phyloP scores from a whole-genome alignment of 2,329 filamentous ascomycete species.

The Albophoma yamanashiensis region DNA sequence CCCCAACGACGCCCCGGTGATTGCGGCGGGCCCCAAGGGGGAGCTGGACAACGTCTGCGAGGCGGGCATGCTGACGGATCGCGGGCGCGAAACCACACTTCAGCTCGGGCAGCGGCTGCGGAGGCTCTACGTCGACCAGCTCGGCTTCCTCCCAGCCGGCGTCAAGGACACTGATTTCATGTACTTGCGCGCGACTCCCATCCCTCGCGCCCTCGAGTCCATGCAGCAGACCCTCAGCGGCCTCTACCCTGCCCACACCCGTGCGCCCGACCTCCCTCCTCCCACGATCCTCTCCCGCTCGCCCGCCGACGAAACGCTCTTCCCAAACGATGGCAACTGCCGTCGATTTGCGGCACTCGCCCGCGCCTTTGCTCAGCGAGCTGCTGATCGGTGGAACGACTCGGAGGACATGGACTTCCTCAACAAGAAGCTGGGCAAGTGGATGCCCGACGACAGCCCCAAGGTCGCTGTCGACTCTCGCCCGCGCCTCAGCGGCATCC shows the following conservation, averaged over 20 bases:
- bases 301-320: conserved; percentile 64
- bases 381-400: conserved; percentile 63
- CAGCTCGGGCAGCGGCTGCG: conserved; percentile 58
- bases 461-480: conserved; percentile 73
- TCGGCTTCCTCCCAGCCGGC: conserved; percentile 55
- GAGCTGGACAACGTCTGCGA: conserved; percentile 76
- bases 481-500: conserved; percentile 77
- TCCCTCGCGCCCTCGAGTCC: conserved; percentile 67
- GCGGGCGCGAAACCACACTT: conserved; percentile 61
- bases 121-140: conserved; percentile 62
- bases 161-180: conserved; percentile 49
- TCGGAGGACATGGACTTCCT: conserved; percentile 77
- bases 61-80: conserved; percentile 65
- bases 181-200: conserved; percentile 64
- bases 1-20: conserved; percentile 53
- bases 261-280: conserved; percentile 38
- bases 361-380: conserved; percentile 59
- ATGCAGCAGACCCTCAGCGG: conserved; percentile 66
- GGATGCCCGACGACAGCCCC: conserved; percentile 64
- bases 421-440: conserved; percentile 66
- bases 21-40: conserved; percentile 56
- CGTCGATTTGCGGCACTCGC: conserved; percentile 60
- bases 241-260: conserved; percentile 52
- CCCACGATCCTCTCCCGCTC: conserved; percentile 57
- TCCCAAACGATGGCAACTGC: conserved; percentile 68